Evolutionary conservation across 108 stramenopile species (phyloP).

Genomic region (Cyclotella cryptica): DNA sequence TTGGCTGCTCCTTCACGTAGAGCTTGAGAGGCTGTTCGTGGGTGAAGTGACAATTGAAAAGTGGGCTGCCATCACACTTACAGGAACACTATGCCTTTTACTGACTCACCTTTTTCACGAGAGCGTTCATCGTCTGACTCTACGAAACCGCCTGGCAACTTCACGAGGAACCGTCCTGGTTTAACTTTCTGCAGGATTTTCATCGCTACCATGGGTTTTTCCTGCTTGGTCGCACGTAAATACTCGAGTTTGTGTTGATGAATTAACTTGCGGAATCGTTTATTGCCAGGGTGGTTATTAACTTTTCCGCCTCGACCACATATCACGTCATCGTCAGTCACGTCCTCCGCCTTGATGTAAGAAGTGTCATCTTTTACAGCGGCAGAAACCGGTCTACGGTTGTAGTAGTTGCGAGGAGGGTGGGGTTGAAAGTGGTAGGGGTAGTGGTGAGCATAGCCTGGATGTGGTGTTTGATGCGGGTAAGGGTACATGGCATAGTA

Average conservation of each 20-base stretch:
- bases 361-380: background rate
- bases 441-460: background rate
- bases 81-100: background rate
- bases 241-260: constrained; percentile 47
- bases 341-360: constrained; percentile 22
- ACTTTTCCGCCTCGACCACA: constrained; percentile 51
- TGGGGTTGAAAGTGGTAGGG: background rate
- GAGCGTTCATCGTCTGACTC: constrained; percentile 44
- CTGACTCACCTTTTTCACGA: constrained; percentile 41
- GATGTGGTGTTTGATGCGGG: background rate
- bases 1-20: constrained; percentile 55
- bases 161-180: constrained; percentile 49
- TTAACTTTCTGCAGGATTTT: constrained; percentile 39
- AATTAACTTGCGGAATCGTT: constrained; percentile 47
- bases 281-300: constrained; percentile 53
- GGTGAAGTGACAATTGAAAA: background rate
- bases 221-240: constrained; percentile 43
- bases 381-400: constrained; percentile 6
- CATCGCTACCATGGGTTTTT: constrained; percentile 41
- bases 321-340: constrained; percentile 43
- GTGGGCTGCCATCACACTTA: background rate
- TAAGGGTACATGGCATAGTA: constrained; percentile 3
- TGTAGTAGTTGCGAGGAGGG: background rate
- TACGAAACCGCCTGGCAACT: constrained; percentile 31
- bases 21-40: constrained; percentile 42